Percentiles rank a stretch among this genome's conserved stretches.
Evolutionary conservation across 257 asterid genomes (phyloP).

Genomic region (Plantago ovata): DNA sequence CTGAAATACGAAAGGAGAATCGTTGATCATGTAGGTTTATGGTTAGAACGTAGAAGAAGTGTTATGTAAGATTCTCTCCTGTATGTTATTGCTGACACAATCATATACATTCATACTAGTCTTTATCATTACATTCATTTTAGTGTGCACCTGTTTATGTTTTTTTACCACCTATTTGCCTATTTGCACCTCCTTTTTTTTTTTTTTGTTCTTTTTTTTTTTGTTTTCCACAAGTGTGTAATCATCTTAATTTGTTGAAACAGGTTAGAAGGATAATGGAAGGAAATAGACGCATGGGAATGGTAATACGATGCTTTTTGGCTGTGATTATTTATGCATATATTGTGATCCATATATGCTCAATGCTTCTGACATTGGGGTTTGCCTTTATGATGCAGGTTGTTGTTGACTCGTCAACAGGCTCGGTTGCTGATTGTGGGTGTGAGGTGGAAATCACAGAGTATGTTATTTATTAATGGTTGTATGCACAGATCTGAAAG

Average conservation of each 20-base stretch:
- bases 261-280: constrained; percentile 98
- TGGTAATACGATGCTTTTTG: constrained; percentile 40
- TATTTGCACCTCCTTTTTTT: constrained; percentile 4
- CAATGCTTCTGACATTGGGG: constrained; percentile 20
- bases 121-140: neutral
- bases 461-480: constrained; percentile 42
- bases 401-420: constrained; percentile 62
- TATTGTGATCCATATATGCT: constrained; percentile 17
- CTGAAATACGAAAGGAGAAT: no score
- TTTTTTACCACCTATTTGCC: neutral
- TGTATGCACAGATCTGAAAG: constrained; percentile 9
- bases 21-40: no score
- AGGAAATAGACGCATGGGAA: constrained; percentile 98
- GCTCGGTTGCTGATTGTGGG: constrained; percentile 77
- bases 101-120: no score
- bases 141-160: neutral
- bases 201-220: constrained; percentile 5
- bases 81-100: no score
- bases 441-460: constrained; percentile 98
- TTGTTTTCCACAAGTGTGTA: neutral
- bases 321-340: neutral
- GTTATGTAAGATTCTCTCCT: no score
- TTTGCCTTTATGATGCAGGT: constrained; percentile 46
- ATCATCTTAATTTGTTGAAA: constrained; percentile 21
- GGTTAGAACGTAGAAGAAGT: no score